Evolutionary conservation across 345 rosid species (phyloP).

Genomic region (Noccaea bulbosa): DNA sequence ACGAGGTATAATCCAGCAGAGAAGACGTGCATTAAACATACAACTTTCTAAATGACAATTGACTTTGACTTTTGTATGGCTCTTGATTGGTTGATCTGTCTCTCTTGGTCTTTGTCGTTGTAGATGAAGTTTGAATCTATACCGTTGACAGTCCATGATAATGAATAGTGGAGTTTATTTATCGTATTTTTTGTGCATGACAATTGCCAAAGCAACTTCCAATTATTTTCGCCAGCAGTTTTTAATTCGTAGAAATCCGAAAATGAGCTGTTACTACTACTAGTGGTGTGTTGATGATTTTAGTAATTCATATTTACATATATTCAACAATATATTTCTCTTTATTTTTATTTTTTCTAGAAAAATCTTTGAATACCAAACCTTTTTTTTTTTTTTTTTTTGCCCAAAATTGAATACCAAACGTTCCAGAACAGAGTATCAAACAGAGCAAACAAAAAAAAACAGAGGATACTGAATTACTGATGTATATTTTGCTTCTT

Average conservation of each 20-base stretch:
- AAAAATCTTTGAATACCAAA: background rate
- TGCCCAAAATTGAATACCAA: no score
- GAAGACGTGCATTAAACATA: slow-evolving; percentile 24
- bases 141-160: slow-evolving; percentile 9
- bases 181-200: slow-evolving; percentile 11
- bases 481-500: no score
- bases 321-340: background rate
- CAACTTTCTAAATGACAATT: slow-evolving; percentile 2
- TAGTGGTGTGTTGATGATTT: background rate
- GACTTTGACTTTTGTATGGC: slow-evolving; percentile 32
- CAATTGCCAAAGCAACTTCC: slow-evolving; percentile 16
- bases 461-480: no score
- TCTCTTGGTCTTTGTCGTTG: slow-evolving; percentile 3
- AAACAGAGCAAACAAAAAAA: background rate
- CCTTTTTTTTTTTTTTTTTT: no score
- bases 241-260: background rate
- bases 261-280: background rate
- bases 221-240: slow-evolving; percentile 15
- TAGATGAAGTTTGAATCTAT: background rate
- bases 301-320: background rate
- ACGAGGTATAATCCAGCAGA: background rate
- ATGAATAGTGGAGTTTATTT: background rate
- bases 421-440: background rate
- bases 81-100: background rate
- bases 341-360: background rate